These are phyloP conservation scores for Talaromyces rugulosus DNA, from an alignment of 2,329 filamentous ascomycete genomes.

Conservation along the genomic window DNA sequence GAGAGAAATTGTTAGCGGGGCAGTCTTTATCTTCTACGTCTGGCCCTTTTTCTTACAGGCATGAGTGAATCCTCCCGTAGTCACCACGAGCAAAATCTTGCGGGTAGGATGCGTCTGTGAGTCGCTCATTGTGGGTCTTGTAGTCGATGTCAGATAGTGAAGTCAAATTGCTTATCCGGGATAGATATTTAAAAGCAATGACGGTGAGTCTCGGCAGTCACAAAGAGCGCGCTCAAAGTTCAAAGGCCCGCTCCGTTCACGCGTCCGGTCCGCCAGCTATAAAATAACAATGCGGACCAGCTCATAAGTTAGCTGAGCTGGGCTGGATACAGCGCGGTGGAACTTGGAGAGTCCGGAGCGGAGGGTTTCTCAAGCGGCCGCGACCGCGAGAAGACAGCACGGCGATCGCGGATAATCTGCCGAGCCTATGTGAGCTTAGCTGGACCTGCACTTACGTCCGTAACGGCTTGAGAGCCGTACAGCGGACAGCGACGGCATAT, in stretches of 20 bases:
- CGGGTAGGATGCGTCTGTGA: conserved; percentile 6
- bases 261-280: no score
- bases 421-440: background rate
- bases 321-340: background rate
- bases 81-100: conserved; percentile 33
- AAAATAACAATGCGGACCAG: background rate
- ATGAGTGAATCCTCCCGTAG: conserved; percentile 33
- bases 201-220: background rate
- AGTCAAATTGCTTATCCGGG: background rate
- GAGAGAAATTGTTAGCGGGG: background rate
- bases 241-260: background rate
- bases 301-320: background rate
- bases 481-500: no score
- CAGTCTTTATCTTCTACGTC: background rate
- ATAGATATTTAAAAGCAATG: background rate
- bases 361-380: background rate
- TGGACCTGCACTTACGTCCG: background rate
- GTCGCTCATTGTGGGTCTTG: background rate
- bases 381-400: background rate
- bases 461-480: background rate
- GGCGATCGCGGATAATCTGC: background rate
- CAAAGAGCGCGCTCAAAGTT: background rate
- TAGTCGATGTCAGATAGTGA: background rate
- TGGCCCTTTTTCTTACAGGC: conserved; percentile 24
- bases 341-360: background rate